Base-by-base conservation (phyloP, 2,329 filamentous ascomycete species). In the Lasiodiplodia hormozganensis region DNA sequence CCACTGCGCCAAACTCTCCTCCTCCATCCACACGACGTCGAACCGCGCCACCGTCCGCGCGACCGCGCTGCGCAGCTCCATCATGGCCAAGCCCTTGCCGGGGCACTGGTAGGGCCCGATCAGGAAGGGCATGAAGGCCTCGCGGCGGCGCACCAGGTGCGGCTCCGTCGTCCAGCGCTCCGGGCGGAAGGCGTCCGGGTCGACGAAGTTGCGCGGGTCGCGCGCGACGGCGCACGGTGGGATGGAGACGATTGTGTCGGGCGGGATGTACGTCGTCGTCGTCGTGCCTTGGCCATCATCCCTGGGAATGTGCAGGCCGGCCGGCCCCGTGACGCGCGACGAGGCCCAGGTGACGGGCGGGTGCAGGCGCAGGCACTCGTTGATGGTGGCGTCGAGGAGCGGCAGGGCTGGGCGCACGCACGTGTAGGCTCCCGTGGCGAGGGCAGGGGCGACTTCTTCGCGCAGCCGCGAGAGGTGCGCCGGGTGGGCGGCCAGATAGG, bases 321-420 rank as follows among this genome's bases (percentile, higher is more conserved):
- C 73, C n/a, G 77, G 62, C 6, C 80, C 80, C 0, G 81, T 82
- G 12, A 77, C 57, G 2, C 82, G 74, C 34, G 74, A 73, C n/a
- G 80, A 56, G 0, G 76, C 79, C 6, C 74, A 76, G 1, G 79
- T 79, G 1, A 82, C 76, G 0, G 81, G 75, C 4, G 82, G 81
- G 66, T 82, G 75, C 4, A 83, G 73, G 21, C 82, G 77, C 2
- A 83, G 72, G 2, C 80, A 74, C 69, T 84, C 82, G 65, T 83
- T 78, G 73, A 83, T 82, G 23, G 76, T 73, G 18, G 76, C 79
- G 66, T 82, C 80, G 14, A 83, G 75, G 38, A 78, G 73, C 1
- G 73, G 69, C 1, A 60, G 57, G 3, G 18, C 21, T 2, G 70
- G 53, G 0, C 69, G 56, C 14, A 70, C 36, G 66, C 68, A 69